phyloP scores from a whole-genome alignment of 306 rosid genomes.

The Dryas alaskensis region DNA sequence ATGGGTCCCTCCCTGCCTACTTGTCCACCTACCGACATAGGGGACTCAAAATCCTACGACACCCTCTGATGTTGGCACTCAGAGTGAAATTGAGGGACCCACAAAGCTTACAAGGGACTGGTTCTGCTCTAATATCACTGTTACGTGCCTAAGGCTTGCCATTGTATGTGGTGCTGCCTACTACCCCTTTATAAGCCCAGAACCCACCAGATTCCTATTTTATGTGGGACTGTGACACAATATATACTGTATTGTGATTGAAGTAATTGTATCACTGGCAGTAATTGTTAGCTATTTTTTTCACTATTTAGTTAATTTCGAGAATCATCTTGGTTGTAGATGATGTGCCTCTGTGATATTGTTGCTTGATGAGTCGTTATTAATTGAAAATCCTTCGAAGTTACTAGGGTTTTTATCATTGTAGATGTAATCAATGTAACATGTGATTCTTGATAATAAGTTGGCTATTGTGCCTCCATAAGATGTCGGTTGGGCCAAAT shows the following conservation, averaged over 20 bases:
- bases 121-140: too few species aligned
- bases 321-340: neutral
- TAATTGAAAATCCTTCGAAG: neutral
- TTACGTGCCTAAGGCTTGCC: too few species aligned
- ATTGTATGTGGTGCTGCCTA: too few species aligned
- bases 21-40: neutral
- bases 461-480: neutral
- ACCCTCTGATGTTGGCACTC: too few species aligned
- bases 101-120: too few species aligned
- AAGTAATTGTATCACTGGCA: neutral
- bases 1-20: neutral
- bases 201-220: too few species aligned
- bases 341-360: neutral
- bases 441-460: neutral
- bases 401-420: neutral
- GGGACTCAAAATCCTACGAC: neutral
- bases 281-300: too few species aligned
- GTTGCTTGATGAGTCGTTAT: neutral
- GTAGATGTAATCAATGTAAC: neutral
- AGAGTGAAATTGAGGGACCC: too few species aligned
- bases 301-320: neutral
- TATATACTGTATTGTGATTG: neutral
- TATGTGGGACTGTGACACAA: neutral
- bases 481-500: neutral
- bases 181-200: too few species aligned